Evolutionary conservation across 2,329 filamentous ascomycete species (phyloP).

Genomic region (Diaporthe nobilis): DNA sequence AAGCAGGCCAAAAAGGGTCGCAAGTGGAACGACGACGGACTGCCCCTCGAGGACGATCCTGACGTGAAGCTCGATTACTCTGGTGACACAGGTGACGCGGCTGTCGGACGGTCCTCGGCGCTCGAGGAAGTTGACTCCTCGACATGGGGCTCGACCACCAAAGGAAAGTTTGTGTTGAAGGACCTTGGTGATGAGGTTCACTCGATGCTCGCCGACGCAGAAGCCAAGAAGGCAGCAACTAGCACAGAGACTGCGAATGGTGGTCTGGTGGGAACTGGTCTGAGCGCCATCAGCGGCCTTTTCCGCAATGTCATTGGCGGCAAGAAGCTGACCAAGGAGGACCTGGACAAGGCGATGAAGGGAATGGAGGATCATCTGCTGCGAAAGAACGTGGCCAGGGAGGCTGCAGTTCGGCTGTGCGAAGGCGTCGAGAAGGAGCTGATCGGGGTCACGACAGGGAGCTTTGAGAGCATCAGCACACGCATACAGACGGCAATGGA

Average conservation of each 20-base stretch:
- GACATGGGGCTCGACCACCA: constrained; percentile 88
- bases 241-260: constrained; percentile 61
- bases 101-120: constrained; percentile 66
- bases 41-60: constrained; percentile 87
- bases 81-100: constrained; percentile 69
- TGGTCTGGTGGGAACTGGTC: constrained; percentile 82
- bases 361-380: constrained; percentile 96
- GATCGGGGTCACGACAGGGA: constrained; percentile 90
- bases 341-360: constrained; percentile 92
- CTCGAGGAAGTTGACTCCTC: constrained; percentile 83
- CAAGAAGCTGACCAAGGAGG: constrained; percentile 89
- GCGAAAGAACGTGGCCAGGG: constrained; percentile 95
- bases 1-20: constrained; percentile 84
- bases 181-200: constrained; percentile 96
- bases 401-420: constrained; percentile 92
- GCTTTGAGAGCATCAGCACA: constrained; percentile 88
- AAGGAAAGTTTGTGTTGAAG: constrained; percentile 94
- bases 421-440: constrained; percentile 93
- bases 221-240: constrained; percentile 69
- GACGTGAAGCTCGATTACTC: constrained; percentile 91
- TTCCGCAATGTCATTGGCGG: constrained; percentile 97
- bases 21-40: constrained; percentile 92
- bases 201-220: constrained; percentile 86
- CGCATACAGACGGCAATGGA: constrained; percentile 91
- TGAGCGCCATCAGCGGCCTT: constrained; percentile 87